phyloP scores from a whole-genome alignment of 768 basidiomycete genomes.

The Sporobolomyces phaffii region DNA sequence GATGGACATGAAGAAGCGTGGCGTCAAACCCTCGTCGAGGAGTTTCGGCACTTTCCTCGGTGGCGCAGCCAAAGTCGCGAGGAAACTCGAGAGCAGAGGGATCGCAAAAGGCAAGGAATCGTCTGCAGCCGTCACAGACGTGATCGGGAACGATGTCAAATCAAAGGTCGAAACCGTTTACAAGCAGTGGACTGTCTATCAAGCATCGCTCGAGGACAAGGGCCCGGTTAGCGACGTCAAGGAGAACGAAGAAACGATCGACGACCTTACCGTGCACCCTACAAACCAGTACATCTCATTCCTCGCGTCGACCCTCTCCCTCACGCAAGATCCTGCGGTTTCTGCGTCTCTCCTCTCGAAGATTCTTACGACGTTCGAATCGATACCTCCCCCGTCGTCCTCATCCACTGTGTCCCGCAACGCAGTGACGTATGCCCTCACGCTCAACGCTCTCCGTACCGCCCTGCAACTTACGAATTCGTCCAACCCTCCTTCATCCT shows the following conservation, averaged over 20 bases:
- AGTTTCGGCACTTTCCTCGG: constrained; percentile 31
- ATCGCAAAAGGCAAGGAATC: background rate
- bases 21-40: constrained; percentile 17
- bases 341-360: background rate
- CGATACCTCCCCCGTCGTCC: constrained; percentile 6
- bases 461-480: background rate
- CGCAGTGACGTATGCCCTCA: constrained; percentile 17
- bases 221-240: background rate
- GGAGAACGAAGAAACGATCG: background rate
- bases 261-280: constrained; percentile 10
- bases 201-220: background rate
- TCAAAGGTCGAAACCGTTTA: constrained; percentile 26
- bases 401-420: background rate
- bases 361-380: constrained; percentile 17
- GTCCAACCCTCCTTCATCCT: background rate
- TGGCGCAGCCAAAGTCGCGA: constrained; percentile 13
- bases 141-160: background rate
- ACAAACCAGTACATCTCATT: constrained; percentile 28
- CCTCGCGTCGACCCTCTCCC: constrained; percentile 17
- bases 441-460: constrained; percentile 17
- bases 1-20: constrained; percentile 38
- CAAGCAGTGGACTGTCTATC: constrained; percentile 30
- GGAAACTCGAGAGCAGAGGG: constrained; percentile 1
- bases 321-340: background rate
- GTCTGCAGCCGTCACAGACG: too few species aligned